phyloP scores from a whole-genome alignment of 768 basidiomycete genomes.

The Suillus subluteus region DNA sequence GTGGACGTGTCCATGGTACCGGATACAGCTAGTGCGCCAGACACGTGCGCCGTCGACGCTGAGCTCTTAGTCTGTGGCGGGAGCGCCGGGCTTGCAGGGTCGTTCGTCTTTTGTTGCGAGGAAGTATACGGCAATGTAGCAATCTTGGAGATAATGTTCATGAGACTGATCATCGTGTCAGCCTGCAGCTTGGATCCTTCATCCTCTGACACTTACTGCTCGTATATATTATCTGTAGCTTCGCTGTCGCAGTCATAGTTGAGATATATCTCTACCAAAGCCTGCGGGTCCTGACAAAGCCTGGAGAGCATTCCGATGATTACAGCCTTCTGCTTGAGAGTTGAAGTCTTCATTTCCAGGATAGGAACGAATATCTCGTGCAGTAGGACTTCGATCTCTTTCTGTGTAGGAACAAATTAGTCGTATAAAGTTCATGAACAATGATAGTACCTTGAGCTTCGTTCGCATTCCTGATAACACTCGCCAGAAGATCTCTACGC shows the following conservation, averaged over 20 bases:
- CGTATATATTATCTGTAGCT: constrained; percentile 95
- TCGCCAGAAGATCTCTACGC: constrained; percentile 98
- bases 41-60: constrained; percentile 53
- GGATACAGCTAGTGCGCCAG: constrained; percentile 65
- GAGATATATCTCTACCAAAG: constrained; percentile 96
- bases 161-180: constrained; percentile 53
- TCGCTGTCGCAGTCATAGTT: constrained; percentile 99
- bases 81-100: constrained; percentile 64
- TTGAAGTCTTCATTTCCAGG: constrained; percentile 96
- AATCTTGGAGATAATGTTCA: constrained; percentile 96
- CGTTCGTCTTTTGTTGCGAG: constrained; percentile 51
- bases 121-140: constrained; percentile 59
- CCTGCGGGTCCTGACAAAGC: constrained; percentile 95
- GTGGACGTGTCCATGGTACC: constrained; percentile 69
- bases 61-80: constrained; percentile 46
- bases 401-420: constrained; percentile 50
- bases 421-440: constrained; percentile 9
- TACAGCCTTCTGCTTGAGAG: constrained; percentile 91
- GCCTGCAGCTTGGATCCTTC: constrained; percentile 8
- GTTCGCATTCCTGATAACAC: constrained; percentile 93
- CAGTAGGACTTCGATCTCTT: constrained; percentile 98
- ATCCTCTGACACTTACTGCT: constrained; percentile 62
- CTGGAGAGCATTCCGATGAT: constrained; percentile 87
- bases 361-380: constrained; percentile 99
- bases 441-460: constrained; percentile 79